These are phyloP conservation scores for Ambrosia trifida DNA, from an alignment of 129 eudicot species.

Conservation along the genomic window DNA sequence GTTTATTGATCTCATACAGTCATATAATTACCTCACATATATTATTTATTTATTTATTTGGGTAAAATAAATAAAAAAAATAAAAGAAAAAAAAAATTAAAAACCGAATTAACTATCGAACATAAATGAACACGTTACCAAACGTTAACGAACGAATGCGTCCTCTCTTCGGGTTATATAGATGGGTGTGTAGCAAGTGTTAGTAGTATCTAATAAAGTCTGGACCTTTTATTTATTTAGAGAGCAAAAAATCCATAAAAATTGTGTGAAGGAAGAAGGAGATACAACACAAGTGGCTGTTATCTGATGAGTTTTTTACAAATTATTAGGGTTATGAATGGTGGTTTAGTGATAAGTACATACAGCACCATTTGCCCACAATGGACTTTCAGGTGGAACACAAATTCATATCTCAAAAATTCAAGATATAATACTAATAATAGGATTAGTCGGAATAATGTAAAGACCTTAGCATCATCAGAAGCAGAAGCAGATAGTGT, in stretches of 20 bases:
- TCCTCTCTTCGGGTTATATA: too few species aligned
- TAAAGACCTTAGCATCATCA: constrained; percentile 22
- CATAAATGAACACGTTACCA: too few species aligned
- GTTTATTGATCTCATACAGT: too few species aligned
- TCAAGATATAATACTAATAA: constrained; percentile 4
- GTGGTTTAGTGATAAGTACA: constrained; percentile 30
- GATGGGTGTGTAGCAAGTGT: too few species aligned
- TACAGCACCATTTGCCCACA: constrained; percentile 5
- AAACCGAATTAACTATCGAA: too few species aligned
- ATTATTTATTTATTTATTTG: too few species aligned
- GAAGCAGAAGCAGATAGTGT: constrained; percentile 14
- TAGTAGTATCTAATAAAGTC: too few species aligned
- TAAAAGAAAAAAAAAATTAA: too few species aligned
- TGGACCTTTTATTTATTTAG: too few species aligned
- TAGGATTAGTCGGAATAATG: neutral
- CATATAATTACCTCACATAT: too few species aligned
- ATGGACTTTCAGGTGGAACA: constrained; percentile 15
- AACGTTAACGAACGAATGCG: too few species aligned
- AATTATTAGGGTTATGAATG: constrained; percentile 33
- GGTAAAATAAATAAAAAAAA: too few species aligned
- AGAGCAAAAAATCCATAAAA: neutral
- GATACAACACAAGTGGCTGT: neutral
- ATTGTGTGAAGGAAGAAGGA: constrained; percentile 5
- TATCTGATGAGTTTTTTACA: neutral
- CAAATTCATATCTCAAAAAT: neutral